phyloP scores from a whole-genome alignment of 768 basidiomycete genomes.

The Galerina marginata region DNA sequence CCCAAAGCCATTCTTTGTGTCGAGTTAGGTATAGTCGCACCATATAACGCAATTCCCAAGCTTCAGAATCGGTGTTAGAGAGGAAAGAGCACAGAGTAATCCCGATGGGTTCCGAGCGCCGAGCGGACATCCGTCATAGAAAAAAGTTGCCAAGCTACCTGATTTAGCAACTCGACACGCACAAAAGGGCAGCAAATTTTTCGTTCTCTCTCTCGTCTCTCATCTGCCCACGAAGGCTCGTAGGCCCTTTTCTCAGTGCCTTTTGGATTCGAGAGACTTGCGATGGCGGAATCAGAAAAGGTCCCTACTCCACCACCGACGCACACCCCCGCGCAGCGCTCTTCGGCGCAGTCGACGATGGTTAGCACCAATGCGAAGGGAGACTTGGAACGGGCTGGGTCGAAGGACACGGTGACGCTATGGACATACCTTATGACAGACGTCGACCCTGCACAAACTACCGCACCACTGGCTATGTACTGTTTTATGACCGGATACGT shows the following conservation, averaged over 20 bases:
- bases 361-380: constrained; percentile 9
- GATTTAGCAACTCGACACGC: constrained; percentile 14
- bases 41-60: background rate
- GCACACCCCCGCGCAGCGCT: background rate
- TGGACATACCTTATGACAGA: constrained; percentile 49
- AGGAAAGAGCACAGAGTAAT: constrained; percentile 9
- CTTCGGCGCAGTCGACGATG: constrained; percentile 11
- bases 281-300: constrained; percentile 10
- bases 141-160: constrained; percentile 25
- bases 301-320: background rate
- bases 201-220: constrained; percentile 9
- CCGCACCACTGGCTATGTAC: constrained; percentile 62
- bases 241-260: background rate
- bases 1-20: background rate
- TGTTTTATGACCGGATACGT: constrained; percentile 85
- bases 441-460: constrained; percentile 56
- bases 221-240: background rate
- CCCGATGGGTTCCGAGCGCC: constrained; percentile 18
- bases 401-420: constrained; percentile 29
- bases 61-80: constrained; percentile 23
- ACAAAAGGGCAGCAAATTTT: constrained; percentile 13
- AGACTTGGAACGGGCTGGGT: constrained; percentile 22
- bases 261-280: background rate
- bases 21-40: background rate
- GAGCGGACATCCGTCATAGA: constrained; percentile 21